Conservation (phyloP, 345 rosid genomes). For the Ceriops decandra region DNA sequence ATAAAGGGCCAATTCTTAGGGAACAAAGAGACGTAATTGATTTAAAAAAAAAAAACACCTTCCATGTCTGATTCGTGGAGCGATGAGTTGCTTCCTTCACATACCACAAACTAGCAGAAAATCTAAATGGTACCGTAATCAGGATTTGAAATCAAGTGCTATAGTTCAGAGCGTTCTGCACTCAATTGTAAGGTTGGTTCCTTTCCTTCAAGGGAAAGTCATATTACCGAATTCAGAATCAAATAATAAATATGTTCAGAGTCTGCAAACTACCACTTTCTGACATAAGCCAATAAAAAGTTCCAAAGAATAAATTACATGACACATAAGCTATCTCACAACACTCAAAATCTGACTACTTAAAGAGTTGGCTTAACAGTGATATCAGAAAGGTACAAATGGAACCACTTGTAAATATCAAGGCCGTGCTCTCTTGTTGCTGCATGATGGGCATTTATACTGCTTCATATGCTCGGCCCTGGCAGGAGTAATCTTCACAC, state of each 20-base stretch:
- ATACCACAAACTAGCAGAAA: too few species aligned
- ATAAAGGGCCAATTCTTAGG: too few species aligned
- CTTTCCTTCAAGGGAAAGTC: not conserved
- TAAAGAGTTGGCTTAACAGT: slow-evolving; percentile 17
- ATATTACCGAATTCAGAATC: slow-evolving; percentile 6
- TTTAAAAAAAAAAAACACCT: too few species aligned
- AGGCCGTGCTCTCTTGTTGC: slow-evolving; percentile 26
- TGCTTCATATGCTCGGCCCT: slow-evolving; percentile 30
- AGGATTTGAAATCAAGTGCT: too few species aligned
- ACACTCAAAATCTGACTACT: slow-evolving; percentile 19
- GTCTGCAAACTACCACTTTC: slow-evolving; percentile 15
- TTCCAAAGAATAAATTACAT: slow-evolving; percentile 2
- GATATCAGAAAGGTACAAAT: slow-evolving; percentile 10
- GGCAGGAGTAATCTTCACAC: slow-evolving; percentile 34
- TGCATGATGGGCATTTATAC: slow-evolving; percentile 29
- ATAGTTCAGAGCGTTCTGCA: slow-evolving; percentile 2
- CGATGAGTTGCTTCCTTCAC: too few species aligned
- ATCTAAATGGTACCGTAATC: too few species aligned
- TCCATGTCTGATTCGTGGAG: too few species aligned
- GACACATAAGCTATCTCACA: slow-evolving; percentile 13
- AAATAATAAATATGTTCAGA: slow-evolving; percentile 9
- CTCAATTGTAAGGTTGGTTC: not conserved
- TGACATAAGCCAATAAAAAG: not conserved
- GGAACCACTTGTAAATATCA: slow-evolving; percentile 6
- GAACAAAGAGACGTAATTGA: too few species aligned